Percentiles rank a stretch among this genome's conserved stretches.
These are phyloP conservation scores for Bipolaris sorokiniana DNA, from an alignment of 2,329 filamentous ascomycete species.

Conservation along the genomic window DNA sequence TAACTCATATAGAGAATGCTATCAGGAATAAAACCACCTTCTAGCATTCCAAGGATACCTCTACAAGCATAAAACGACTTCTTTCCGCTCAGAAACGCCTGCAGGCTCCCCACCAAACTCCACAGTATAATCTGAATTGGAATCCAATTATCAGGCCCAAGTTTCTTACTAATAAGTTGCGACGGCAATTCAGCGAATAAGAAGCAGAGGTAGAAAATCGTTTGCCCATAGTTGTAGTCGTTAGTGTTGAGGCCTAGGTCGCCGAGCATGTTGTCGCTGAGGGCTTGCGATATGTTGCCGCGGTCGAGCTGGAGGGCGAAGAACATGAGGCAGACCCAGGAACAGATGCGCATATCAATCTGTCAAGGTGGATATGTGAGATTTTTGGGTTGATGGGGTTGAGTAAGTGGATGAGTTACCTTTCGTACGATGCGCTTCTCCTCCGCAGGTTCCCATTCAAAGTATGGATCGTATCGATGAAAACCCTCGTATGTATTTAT, in stretches of 20 bases:
- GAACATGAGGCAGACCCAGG: slow-evolving; percentile 62
- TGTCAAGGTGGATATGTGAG: slow-evolving; percentile 26
- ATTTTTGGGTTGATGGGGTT: slow-evolving; percentile 24
- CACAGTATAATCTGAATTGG: slow-evolving; percentile 52
- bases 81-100: slow-evolving; percentile 68
- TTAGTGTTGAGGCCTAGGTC: slow-evolving; percentile 46
- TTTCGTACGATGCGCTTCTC: slow-evolving; percentile 63
- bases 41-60: slow-evolving; percentile 54
- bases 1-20: slow-evolving; percentile 73
- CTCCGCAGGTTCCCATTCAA: slow-evolving; percentile 63
- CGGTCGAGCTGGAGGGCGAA: slow-evolving; percentile 60
- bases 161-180: slow-evolving; percentile 55
- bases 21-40: slow-evolving; percentile 65
- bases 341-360: slow-evolving; percentile 59
- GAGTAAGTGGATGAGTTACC: slow-evolving; percentile 44
- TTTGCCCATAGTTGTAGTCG: slow-evolving; percentile 50
- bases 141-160: slow-evolving; percentile 55
- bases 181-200: slow-evolving; percentile 61
- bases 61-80: slow-evolving; percentile 53
- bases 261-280: slow-evolving; percentile 44
- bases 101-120: slow-evolving; percentile 64
- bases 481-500: slow-evolving; percentile 64
- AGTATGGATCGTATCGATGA: slow-evolving; percentile 65
- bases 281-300: slow-evolving; percentile 52
- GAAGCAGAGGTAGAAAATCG: slow-evolving; percentile 80